phyloP scores from a whole-genome alignment of 441 rosid species.

The Sinapis alba region DNA sequence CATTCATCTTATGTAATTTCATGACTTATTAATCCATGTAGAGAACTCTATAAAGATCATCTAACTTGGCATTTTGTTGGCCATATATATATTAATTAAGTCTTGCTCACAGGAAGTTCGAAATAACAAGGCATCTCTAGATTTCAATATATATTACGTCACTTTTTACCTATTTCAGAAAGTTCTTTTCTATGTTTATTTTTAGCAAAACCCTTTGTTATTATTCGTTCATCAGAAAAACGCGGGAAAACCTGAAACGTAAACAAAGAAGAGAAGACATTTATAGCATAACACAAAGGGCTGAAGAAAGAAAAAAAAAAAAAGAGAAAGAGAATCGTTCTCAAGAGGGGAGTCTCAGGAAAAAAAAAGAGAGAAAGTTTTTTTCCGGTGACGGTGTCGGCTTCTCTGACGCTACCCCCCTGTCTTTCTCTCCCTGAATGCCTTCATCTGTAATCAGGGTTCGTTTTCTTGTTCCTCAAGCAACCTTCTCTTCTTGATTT shows the following conservation, averaged over 20 bases:
- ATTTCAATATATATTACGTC: too few relatives aligned
- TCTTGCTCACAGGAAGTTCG: not conserved
- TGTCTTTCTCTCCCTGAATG: constrained; percentile 68
- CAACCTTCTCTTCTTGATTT: constrained; percentile 1
- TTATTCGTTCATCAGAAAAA: not conserved
- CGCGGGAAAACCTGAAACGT: constrained; percentile 28
- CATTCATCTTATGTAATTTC: not conserved
- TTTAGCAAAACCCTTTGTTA: constrained; percentile 13
- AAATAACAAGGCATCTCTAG: not conserved
- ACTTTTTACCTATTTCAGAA: not conserved
- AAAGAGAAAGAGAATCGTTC: constrained; percentile 25
- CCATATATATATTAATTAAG: constrained; percentile 1
- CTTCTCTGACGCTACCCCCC: constrained; percentile 64
- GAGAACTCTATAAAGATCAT: not conserved
- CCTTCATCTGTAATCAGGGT: constrained; percentile 79
- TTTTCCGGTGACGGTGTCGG: constrained; percentile 57
- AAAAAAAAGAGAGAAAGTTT: constrained; percentile 31
- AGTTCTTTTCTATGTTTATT: not conserved
- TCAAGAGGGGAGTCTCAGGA: constrained; percentile 43
- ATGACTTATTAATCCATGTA: not conserved
- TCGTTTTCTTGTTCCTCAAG: not conserved
- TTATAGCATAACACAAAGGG: constrained; percentile 13
- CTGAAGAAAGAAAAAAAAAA: constrained; percentile 5
- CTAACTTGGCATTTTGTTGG: not conserved
- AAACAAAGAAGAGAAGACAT: constrained; percentile 20